Evolutionary conservation across 306 rosid species (phyloP).

Genomic region (cucumber (Cucumis sativus)): Cucumber_9930_V3 NC_026659.2:3444001-3444500

Average conservation of each 20-base stretch:
- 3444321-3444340: neutral
- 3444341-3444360: too few relatives aligned
- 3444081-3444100: slow-evolving; percentile 1
- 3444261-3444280: neutral
- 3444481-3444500: too few relatives aligned
- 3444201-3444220: neutral
- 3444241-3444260: neutral
- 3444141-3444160: slow-evolving; percentile 57
- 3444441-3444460: too few relatives aligned
- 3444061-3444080: neutral
- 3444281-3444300: neutral
- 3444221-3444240: neutral
- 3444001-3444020: neutral
- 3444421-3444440: too few relatives aligned
- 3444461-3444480: too few relatives aligned
- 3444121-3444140: slow-evolving; percentile 53
- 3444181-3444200: neutral
- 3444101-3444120: slow-evolving; percentile 62
- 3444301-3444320: neutral
- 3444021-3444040: neutral
- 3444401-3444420: too few relatives aligned
- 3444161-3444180: neutral
- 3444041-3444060: neutral
- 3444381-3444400: too few relatives aligned
- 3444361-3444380: neutral